Conservation (phyloP, 2,329 filamentous ascomycete species). For the Fusarium denticulatum region DNA sequence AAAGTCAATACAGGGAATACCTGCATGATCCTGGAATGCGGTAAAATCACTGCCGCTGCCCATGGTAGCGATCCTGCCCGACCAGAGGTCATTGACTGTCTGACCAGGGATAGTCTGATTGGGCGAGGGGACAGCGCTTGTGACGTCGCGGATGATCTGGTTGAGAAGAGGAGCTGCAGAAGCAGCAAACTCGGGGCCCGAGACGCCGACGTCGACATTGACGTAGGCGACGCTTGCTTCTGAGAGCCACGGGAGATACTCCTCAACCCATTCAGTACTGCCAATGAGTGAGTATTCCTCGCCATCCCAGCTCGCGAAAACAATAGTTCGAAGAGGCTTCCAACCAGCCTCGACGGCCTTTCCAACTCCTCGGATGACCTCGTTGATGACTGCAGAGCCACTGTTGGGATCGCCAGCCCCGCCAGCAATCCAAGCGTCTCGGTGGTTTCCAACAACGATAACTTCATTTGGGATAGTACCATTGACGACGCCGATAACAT, state of each 20-base stretch:
- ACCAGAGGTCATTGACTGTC: constrained; percentile 76
- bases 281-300: constrained; percentile 89
- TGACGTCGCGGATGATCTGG: constrained; percentile 74
- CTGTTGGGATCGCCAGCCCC: constrained; percentile 86
- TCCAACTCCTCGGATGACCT: constrained; percentile 80
- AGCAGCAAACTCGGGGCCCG: constrained; percentile 70
- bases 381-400: constrained; percentile 81
- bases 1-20: constrained; percentile 72
- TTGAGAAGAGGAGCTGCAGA: constrained; percentile 80
- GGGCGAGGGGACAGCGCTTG: constrained; percentile 71
- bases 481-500: constrained; percentile 92
- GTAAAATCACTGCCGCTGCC: constrained; percentile 80
- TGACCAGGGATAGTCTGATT: constrained; percentile 80
- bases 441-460: constrained; percentile 89
- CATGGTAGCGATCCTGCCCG: constrained; percentile 70
- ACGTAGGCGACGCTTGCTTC: constrained; percentile 81
- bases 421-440: constrained; percentile 90
- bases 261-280: constrained; percentile 93
- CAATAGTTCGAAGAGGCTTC: constrained; percentile 82
- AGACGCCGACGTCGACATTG: constrained; percentile 82
- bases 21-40: constrained; percentile 77
- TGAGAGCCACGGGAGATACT: constrained; percentile 83
- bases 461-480: constrained; percentile 87
- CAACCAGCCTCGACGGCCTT: constrained; percentile 69
- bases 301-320: constrained; percentile 86